These are phyloP conservation scores for Somion occarium DNA, from an alignment of 1,284 basidiomycete species.

Conservation along the genomic window DNA sequence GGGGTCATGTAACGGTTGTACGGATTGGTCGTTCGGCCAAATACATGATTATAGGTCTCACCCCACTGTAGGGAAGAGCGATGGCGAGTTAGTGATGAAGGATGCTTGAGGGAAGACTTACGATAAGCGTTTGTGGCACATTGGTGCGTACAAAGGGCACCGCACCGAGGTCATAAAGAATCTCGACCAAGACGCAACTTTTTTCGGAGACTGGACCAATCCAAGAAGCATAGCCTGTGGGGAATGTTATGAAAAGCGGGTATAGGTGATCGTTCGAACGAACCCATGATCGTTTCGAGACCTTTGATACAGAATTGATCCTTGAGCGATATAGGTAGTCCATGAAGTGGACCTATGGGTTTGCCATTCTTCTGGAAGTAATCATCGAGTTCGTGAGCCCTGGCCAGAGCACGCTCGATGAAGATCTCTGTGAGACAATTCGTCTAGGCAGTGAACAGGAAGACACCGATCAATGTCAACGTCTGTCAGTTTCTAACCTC, in stretches of 20 bases:
- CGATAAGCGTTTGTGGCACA: constrained; percentile 67
- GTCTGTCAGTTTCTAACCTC: not conserved
- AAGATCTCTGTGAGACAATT: constrained; percentile 52
- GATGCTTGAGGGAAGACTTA: constrained; percentile 2
- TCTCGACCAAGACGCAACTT: constrained; percentile 37
- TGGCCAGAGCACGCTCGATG: constrained; percentile 44
- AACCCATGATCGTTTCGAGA: constrained; percentile 47
- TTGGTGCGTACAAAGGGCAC: constrained; percentile 47
- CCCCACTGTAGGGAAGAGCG: constrained; percentile 26
- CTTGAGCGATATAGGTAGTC: constrained; percentile 59
- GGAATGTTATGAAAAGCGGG: not conserved
- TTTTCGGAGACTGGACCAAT: constrained; percentile 33
- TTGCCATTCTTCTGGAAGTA: constrained; percentile 39
- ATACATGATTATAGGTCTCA: constrained; percentile 42
- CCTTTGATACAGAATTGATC: constrained; percentile 54
- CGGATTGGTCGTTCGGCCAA: constrained; percentile 73
- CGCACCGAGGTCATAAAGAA: constrained; percentile 37
- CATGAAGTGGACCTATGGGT: constrained; percentile 55
- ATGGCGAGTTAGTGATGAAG: not conserved
- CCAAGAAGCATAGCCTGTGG: constrained; percentile 42
- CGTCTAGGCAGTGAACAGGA: constrained; percentile 34
- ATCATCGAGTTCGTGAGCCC: constrained; percentile 49
- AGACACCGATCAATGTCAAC: constrained; percentile 26
- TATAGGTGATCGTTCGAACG: constrained; percentile 7
- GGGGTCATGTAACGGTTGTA: constrained; percentile 60